Percentiles rank a stretch among this genome's conserved stretches.
Evolutionary conservation across 2,329 filamentous ascomycete species (phyloP).

Genomic region (Capronia americana): DNA sequence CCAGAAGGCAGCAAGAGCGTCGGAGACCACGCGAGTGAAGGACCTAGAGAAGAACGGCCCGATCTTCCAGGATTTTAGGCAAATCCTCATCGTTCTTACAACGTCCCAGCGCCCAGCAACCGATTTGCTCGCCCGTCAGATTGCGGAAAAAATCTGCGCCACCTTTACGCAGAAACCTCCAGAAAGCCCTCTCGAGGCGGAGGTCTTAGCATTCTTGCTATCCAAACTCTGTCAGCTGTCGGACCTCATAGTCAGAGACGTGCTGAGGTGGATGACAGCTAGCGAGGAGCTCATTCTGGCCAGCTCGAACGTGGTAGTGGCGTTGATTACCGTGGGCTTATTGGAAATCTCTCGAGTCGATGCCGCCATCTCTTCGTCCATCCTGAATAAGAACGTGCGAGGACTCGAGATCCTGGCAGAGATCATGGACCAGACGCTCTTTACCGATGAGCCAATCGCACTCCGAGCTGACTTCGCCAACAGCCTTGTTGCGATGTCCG

Average conservation of each 20-base stretch:
- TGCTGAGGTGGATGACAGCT: slow-evolving; percentile 58
- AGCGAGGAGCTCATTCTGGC: slow-evolving; percentile 67
- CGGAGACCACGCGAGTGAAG: slow-evolving; percentile 63
- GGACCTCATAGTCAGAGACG: slow-evolving; percentile 51
- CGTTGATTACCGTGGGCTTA: slow-evolving; percentile 64
- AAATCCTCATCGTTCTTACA: slow-evolving; percentile 61
- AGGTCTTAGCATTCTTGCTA: slow-evolving; percentile 67
- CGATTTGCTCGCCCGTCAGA: slow-evolving; percentile 62
- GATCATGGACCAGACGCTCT: slow-evolving; percentile 77
- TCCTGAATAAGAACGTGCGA: slow-evolving; percentile 72
- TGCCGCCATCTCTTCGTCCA: slow-evolving; percentile 72
- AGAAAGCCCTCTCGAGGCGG: slow-evolving; percentile 64
- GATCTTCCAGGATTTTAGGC: slow-evolving; percentile 65
- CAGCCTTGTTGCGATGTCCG: slow-evolving; percentile 79
- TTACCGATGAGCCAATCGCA: slow-evolving; percentile 77
- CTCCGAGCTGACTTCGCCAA: slow-evolving; percentile 85
- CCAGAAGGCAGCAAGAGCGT: slow-evolving; percentile 62
- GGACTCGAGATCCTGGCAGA: slow-evolving; percentile 81
- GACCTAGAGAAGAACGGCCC: slow-evolving; percentile 62
- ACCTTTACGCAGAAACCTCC: slow-evolving; percentile 61
- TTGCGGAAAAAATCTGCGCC: slow-evolving; percentile 63
- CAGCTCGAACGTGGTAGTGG: slow-evolving; percentile 66
- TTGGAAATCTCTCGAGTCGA: slow-evolving; percentile 71
- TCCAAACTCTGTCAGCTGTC: slow-evolving; percentile 65
- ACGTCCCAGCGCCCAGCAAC: slow-evolving; percentile 56